These are phyloP conservation scores for Pestalotiopsis sp. DNA, from an alignment of 2,329 filamentous ascomycete species.

Conservation along the genomic window DNA sequence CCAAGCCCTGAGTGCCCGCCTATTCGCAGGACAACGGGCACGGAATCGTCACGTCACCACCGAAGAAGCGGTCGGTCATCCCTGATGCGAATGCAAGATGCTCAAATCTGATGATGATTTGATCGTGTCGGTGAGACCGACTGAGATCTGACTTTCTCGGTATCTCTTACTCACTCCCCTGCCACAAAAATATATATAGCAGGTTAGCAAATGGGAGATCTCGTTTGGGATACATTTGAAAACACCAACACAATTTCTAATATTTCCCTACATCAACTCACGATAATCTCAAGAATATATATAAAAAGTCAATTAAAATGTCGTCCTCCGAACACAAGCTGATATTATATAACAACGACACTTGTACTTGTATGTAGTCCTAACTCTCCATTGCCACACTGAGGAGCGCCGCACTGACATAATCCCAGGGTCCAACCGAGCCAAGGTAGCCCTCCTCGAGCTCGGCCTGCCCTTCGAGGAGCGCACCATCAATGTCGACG, in stretches of 20 bases:
- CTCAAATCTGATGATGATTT: background rate
- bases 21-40: background rate
- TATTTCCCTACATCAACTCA: background rate
- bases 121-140: background rate
- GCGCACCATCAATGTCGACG: conserved; percentile 15
- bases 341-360: conserved; percentile 15
- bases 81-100: background rate
- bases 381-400: no score
- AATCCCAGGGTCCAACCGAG: conserved; percentile 13
- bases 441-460: conserved; percentile 12
- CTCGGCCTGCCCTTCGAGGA: conserved; percentile 14
- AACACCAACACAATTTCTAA: background rate
- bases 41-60: background rate
- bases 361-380: conserved; percentile 14
- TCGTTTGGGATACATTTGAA: background rate
- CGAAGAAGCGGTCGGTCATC: background rate
- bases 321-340: conserved; percentile 9
- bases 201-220: no score
- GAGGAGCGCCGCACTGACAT: background rate
- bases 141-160: background rate
- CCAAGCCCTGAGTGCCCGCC: background rate
- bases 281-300: background rate
- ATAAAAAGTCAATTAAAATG: background rate
- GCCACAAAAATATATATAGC: no score
- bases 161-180: no score